These are phyloP conservation scores for Termitomyces sp. DNA, from an alignment of 768 basidiomycete species.

Conservation along the genomic window DNA sequence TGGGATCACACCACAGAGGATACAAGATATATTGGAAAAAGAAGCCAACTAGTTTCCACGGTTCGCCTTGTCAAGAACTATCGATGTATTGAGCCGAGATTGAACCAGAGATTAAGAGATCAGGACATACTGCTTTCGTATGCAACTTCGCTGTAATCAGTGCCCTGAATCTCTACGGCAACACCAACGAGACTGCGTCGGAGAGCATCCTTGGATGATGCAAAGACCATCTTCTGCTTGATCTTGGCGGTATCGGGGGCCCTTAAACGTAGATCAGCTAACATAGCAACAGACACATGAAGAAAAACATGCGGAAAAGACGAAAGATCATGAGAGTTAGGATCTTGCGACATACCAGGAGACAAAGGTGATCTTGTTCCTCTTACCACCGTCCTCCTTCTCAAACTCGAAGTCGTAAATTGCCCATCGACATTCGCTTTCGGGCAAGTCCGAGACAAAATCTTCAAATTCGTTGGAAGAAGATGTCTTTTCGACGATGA, in stretches of 20 bases:
- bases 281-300: background rate
- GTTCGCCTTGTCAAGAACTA: conserved; percentile 29
- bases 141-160: conserved; percentile 69
- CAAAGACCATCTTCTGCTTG: conserved; percentile 91
- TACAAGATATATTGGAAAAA: conserved; percentile 4
- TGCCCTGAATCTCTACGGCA: conserved; percentile 80
- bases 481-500: conserved; percentile 71
- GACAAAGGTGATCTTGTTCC: conserved; percentile 83
- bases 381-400: conserved; percentile 64
- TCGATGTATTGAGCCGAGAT: background rate
- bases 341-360: conserved; percentile 63
- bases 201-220: conserved; percentile 82
- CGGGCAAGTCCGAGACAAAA: conserved; percentile 72
- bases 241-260: conserved; percentile 80
- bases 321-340: background rate
- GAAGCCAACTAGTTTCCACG: conserved; percentile 19
- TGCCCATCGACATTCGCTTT: conserved; percentile 78
- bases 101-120: background rate
- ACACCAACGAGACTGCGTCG: conserved; percentile 72
- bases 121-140: conserved; percentile 57
- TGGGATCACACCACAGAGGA: conserved; percentile 4
- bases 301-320: background rate
- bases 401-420: conserved; percentile 89
- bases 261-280: conserved; percentile 47
- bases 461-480: conserved; percentile 52